Base-by-base conservation (phyloP, 352 stramenopile species). In the Phytophthora multivora region DNA sequence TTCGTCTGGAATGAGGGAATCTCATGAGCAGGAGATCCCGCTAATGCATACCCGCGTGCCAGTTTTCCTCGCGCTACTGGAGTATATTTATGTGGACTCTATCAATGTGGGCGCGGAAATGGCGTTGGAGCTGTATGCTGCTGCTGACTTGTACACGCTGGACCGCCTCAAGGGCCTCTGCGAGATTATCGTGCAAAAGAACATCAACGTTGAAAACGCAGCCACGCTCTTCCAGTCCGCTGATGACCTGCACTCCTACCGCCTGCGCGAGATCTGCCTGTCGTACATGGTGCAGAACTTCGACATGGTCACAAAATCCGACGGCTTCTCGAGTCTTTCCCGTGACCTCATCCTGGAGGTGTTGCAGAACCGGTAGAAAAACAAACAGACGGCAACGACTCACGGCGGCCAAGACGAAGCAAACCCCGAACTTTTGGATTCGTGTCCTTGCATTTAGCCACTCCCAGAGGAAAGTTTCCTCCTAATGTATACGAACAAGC, bases 61-160 rank as follows among this genome's bases (percentile, higher is more conserved):
- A 0, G 95, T 98, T 5, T 99, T 99, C 74, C 68, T 98, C 19
- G 75, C 96, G 36, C 79, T 99, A 54, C 71, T 99, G 59, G 92
- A 98, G 74, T 99, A 98, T 86, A 89, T 99, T 66, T 99, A 99
- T 73, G 97, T 96, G 13, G 96, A 99, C 68, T 84, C 86, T n/a
- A 91, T 98, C 30, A 90, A 96, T 65, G 88, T 98, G 30, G 75
- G 69, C 11, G 69, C 96, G 10, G 91, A 98, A 57, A 91, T 98
- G 77, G 95, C 95, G 25, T 83, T 98, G 21, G 93, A 98, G 62
- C 71, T 99, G 6, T 98, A 97, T 65, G 96, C 96, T 12, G 89
- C 91, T 0, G 90, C 94, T 1, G 95, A 98, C 71, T 68, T 98
- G 58, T 99, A 99, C 69, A 96, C 94, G 42, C 74, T 99, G 36